Percentiles rank a stretch among this genome's conserved stretches.
These are phyloP conservation scores for Corymbia citriodora DNA, from an alignment of 441 rosid genomes.

Conservation along the genomic window DNA sequence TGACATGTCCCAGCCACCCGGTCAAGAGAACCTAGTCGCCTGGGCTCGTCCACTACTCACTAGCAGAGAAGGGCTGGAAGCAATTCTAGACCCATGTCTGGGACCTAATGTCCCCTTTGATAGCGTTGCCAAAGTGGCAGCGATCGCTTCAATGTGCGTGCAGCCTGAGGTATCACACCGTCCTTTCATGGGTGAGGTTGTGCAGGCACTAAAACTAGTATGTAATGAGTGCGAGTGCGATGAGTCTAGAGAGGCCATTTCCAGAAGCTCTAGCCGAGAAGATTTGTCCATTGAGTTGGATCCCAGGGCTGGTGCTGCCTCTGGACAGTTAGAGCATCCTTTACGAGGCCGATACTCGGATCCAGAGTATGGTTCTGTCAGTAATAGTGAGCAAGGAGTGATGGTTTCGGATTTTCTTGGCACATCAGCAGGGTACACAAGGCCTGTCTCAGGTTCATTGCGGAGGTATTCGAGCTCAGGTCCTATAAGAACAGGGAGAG, in stretches of 20 bases:
- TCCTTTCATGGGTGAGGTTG: conserved; percentile 98
- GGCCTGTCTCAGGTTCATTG: conserved; percentile 35
- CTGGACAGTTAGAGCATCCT: conserved; percentile 34
- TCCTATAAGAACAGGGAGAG: conserved; percentile 44
- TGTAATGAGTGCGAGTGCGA: conserved; percentile 65
- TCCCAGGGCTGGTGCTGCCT: conserved; percentile 33
- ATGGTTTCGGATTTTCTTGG: conserved; percentile 39
- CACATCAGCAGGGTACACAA: conserved; percentile 32
- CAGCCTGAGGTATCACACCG: conserved; percentile 94
- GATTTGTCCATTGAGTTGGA: conserved; percentile 45
- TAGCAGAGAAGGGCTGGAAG: conserved; percentile 68
- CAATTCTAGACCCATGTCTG: conserved; percentile 61
- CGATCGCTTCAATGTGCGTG: conserved; percentile 95
- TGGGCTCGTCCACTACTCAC: conserved; percentile 89
- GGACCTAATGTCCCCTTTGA: conserved; percentile 66
- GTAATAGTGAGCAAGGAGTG: conserved; percentile 64
- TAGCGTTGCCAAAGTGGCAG: conserved; percentile 84
- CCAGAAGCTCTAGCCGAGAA: conserved; percentile 47
- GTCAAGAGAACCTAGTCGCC: conserved; percentile 88
- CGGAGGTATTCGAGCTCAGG: conserved; percentile 78
- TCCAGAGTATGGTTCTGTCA: conserved; percentile 50
- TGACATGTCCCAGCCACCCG: conserved; percentile 86
- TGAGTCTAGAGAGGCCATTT: conserved; percentile 62
- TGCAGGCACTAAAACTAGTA: conserved; percentile 88
- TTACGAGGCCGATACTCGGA: conserved; percentile 24